phyloP scores from a whole-genome alignment of 176 grass and related monocot genomes.

The Calamus simplicifolius region DNA sequence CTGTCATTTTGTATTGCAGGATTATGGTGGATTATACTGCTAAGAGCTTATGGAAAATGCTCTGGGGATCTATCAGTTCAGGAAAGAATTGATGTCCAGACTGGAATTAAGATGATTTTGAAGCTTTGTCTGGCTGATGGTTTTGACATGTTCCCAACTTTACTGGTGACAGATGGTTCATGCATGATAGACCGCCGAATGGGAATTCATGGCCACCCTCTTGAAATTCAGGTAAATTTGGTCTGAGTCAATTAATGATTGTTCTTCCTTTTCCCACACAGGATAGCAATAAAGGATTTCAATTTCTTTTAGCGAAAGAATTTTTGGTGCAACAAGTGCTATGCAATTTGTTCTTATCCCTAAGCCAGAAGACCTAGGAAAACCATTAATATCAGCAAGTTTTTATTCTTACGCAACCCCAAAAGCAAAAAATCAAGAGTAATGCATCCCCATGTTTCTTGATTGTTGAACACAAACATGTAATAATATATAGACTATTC shows the following conservation, averaged over 20 bases:
- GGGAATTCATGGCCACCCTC: conserved; percentile 88
- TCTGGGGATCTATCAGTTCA: conserved; percentile 79
- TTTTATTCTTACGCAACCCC: too few relatives aligned
- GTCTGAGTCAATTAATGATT: background rate
- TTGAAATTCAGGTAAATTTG: conserved; percentile 67
- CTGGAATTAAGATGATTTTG: conserved; percentile 90
- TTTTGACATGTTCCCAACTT: conserved; percentile 90
- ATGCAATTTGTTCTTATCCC: too few relatives aligned
- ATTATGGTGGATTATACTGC: conserved; percentile 92
- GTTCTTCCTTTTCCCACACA: too few relatives aligned
- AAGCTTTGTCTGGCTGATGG: conserved; percentile 87
- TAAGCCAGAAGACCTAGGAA: too few relatives aligned
- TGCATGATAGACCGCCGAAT: conserved; percentile 90
- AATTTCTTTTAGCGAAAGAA: too few relatives aligned
- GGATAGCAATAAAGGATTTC: too few relatives aligned
- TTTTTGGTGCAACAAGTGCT: too few relatives aligned
- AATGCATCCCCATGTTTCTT: too few relatives aligned
- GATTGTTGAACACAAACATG: too few relatives aligned
- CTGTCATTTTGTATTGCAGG: conserved; percentile 27
- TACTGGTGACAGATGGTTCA: conserved; percentile 86
- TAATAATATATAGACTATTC: too few relatives aligned
- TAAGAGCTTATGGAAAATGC: conserved; percentile 83
- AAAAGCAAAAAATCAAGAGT: too few relatives aligned
- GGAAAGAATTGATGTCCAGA: conserved; percentile 93
- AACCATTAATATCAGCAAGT: too few relatives aligned